Base-by-base conservation (phyloP, 108 stramenopile species). In the Fistulifera pelliculosa region DNA sequence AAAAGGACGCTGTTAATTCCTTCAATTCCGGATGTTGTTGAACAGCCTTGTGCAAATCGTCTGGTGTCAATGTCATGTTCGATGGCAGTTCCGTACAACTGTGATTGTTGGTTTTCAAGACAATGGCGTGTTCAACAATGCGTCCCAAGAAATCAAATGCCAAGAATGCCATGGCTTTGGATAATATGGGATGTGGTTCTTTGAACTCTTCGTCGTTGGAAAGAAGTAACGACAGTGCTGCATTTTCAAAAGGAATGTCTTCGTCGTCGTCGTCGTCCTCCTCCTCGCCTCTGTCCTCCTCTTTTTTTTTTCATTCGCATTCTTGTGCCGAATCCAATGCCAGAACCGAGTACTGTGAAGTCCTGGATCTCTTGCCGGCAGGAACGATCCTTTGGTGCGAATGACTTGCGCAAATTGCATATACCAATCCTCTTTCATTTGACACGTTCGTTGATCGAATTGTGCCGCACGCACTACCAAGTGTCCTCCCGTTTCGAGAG, bases 251-350 rank as follows among this genome's bases (percentile, higher is more conserved):
- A n/a, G n/a, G n/a, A n/a, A n/a, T n/a, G n/a, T n/a, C n/a, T n/a
- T n/a, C n/a, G n/a, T n/a, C n/a, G n/a, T n/a, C n/a, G n/a, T n/a
- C n/a, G n/a, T n/a, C n/a, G n/a, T n/a, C n/a, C n/a, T n/a, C n/a
- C n/a, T n/a, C n/a, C n/a, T n/a, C n/a, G n/a, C n/a, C n/a, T n/a
- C n/a, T n/a, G n/a, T n/a, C n/a, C n/a, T n/a, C n/a, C n/a, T n/a
- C n/a, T n/a, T n/a, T n/a, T n/a, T n/a, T n/a, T n/a, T n/a, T n/a
- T n/a, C n/a, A n/a, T n/a, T n/a, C n/a, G n/a, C n/a, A n/a, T n/a
- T n/a, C n/a, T n/a, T n/a, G n/a, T n/a, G n/a, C n/a, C n/a, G 85
- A 27, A 90, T 18, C 88, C 88, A 90, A 62, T 86, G 85, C 59
- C 86, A 70, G 55, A 90, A 90, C 8, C 73, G 64, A 0, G 86